Base-by-base conservation (phyloP, 441 rosid species). In the Erodium trifolium region DNA sequence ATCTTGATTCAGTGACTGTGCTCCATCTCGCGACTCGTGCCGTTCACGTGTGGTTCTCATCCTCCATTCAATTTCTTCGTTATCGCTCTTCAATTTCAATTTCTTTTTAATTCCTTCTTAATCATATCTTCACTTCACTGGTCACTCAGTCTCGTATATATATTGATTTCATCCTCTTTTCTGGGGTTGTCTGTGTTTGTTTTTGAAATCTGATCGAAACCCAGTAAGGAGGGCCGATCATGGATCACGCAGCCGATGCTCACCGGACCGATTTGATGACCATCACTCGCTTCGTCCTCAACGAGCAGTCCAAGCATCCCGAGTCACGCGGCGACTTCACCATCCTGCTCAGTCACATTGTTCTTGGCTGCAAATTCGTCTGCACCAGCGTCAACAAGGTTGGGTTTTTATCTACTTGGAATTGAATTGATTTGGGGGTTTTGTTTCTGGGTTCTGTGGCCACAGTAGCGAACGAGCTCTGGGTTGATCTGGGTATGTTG, bases 321-420 rank as follows among this genome's bases (percentile, higher is more conserved):
- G 99, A 88, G 81, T 91, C 99, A 13, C 97, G 96, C 60, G 99
- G 99, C 2, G 99, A 94, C 78, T 91, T 94, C 89, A 79, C 87
- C 16, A 94, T 94, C 77, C 73, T 94, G 81, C 93, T 94, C 43
- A 94, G 23, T 77, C 88, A 94, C 87, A 94, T 94, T 81, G 99
- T 92, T 75, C 84, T 94, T 39, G 99, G 99, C 59, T 94, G 99
- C 92, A 94, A 92, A 80, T 94, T 91, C 81, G 98, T 94, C 71
- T 94, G 99, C 85, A 81, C 92, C 72, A 86, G 90, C 47, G 99
- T 92, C 53, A 94, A 79, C 81, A 94, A 94, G 98, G 99, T n/a
- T n/a, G n/a, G n/a, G n/a, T n/a, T n/a, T n/a, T n/a, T n/a, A n/a
- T n/a, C n/a, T n/a, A n/a, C n/a, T n/a, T n/a, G n/a, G 8, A 0